Evolutionary conservation across 305 asterid genomes (phyloP), one percentile per base, ranked within the genome.

Genomic region (Fraxinus latifolia): DNA sequence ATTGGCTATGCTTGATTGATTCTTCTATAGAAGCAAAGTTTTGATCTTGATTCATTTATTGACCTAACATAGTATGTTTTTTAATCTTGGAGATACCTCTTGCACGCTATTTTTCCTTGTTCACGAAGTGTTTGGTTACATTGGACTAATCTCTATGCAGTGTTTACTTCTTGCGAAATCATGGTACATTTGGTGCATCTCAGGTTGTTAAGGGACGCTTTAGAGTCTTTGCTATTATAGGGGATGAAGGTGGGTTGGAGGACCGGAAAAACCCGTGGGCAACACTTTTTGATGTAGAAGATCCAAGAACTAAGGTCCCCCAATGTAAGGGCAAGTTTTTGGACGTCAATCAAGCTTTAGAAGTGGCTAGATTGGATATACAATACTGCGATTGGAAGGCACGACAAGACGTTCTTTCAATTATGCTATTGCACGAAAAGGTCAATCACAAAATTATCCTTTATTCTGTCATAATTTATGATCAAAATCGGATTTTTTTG

Each of bases 301-400:
- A 93, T 86, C 98, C 97, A 25, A 91, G 97, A 53, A 78, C 94
- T 60, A 94, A 91, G 80, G 81, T 89, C 23, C 96, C 97, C 29
- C 91, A 72, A 47, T 83, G 81, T 62, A 90, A 91, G 87, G 93
- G 94, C 80, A 94, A 93, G 88, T 94, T 92, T 84, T 84, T 93
- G 55, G 96, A 94, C 62, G 90, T 83, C 75, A 83, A 93, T 89
- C 95, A 90, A 83, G 95, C 97, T 80, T 85, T 94, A 68, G 97
- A 93, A 85, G 94, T 94, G 78, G 97, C 97, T 82, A 85, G 97
- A 88, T 91, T 85, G 80, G 97, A 93, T 85, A 65, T 94, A 65
- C 98, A 93, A 36, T 93, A 93, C 82, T 93, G 95, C 39, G 95
- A 93, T 89, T 92, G 97, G 97, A 90, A 91, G 85, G 97, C 98